Percentiles rank a stretch among this genome's conserved stretches.
Evolutionary conservation across 2,329 filamentous ascomycete genomes (phyloP).

Genomic region (Thermoascus crustaceus): DNA sequence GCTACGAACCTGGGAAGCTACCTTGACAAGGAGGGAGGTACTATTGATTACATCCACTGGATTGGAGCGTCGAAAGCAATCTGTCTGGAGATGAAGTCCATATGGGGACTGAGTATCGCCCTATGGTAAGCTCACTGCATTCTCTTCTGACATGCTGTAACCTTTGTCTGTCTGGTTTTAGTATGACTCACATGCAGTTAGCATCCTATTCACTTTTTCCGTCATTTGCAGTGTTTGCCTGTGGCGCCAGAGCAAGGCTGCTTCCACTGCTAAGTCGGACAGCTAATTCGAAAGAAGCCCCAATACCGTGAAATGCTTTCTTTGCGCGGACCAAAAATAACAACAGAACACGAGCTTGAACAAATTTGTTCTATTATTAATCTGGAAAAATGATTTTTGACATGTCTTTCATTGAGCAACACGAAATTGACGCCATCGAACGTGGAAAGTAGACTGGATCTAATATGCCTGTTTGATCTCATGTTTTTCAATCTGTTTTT

Average conservation of each 20-base stretch:
- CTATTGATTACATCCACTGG: slow-evolving; percentile 46
- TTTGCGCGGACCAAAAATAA: too few species aligned
- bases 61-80: slow-evolving; percentile 55
- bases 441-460: too few species aligned
- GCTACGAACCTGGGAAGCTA: slow-evolving; percentile 45
- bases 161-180: not conserved
- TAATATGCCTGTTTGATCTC: too few species aligned
- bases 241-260: slow-evolving; percentile 51
- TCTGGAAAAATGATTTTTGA: too few species aligned
- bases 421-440: too few species aligned
- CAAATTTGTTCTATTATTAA: too few species aligned
- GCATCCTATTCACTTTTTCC: slow-evolving; percentile 60
- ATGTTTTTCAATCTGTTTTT: too few species aligned
- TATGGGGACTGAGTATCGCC: slow-evolving; percentile 78
- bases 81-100: slow-evolving; percentile 76
- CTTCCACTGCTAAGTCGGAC: slow-evolving; percentile 13
- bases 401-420: too few species aligned
- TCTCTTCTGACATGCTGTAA: not conserved
- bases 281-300: too few species aligned
- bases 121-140: slow-evolving; percentile 49
- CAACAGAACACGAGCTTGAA: too few species aligned
- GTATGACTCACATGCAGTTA: slow-evolving; percentile 13
- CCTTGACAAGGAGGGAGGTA: slow-evolving; percentile 43
- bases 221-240: slow-evolving; percentile 51
- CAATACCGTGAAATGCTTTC: too few species aligned